Evolutionary conservation across 495 filamentous ascomycete genomes (phyloP), one percentile per base, ranked within the genome.

Genomic region (Echria macrotheca): DNA sequence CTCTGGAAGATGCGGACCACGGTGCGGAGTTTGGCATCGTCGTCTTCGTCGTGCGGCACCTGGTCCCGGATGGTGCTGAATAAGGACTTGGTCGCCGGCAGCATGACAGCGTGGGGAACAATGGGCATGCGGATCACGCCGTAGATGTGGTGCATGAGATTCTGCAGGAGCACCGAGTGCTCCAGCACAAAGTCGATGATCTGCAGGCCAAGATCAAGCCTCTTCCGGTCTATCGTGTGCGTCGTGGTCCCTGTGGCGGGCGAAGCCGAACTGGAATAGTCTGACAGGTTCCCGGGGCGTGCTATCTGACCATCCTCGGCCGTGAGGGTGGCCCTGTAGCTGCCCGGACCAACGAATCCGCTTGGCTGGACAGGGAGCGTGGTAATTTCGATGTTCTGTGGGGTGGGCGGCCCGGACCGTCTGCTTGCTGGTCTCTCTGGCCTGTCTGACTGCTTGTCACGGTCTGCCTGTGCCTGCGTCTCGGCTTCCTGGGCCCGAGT

Each of bases 1-100:
- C 37, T 50, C 37, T 50, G 47, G 21, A 50, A 50, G 37, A 50
- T 50, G 36, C 47, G 47, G 25, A 50, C 31, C 10, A 50, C 47
- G 11, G 21, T 50, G 8, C 38, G 47, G 22, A 50, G 37, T 24
- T 42, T 50, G 17, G 47, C 47, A 11, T 50, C 47, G n/a, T n/a
- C n/a, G 11, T 33, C 26, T 18, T 50, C 47, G 11, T 35, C 25
- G 17, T 9, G 37, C 15, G 26, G 18, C 1, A 35, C 37, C 22
- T 35, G 17, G 12, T 29, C 17, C 2, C 26, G 15, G n/a, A 50
- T 42, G 23, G 47, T 42, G 19, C 23, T 23, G 37, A 42, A 50
- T 26, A 50, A 29, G 4, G 36, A 23, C 11, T 42, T 38, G 9
- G 19, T 23, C 11, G 47, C 47, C 17, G 47, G 47, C 37, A 50